Evolutionary conservation across 768 basidiomycete genomes (phyloP), one percentile per base, ranked within the genome.

Genomic region (Lactifluus piperatus): DNA sequence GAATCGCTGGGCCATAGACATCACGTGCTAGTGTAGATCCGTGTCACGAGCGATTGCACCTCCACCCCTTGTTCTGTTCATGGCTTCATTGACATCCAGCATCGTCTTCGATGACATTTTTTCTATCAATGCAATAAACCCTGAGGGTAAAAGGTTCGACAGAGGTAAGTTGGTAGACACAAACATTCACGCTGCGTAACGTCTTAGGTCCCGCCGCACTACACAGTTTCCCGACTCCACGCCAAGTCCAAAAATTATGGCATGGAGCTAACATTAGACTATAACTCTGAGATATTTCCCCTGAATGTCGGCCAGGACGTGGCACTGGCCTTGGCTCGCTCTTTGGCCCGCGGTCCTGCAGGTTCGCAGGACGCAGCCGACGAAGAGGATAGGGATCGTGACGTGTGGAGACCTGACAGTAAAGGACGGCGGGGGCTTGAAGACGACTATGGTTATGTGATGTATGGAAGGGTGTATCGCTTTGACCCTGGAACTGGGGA

Each of bases 401-500:
- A 88, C 68, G 81, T 86, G 18, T 93, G 91, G 91, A 75, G 91
- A 68, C 91, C 91, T 51, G 90, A 91, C 68, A 86, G 85, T 37
- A 93, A 85, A 72, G 91, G 81, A 14, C 80, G 78, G 64, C 79
- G 81, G 69, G 94, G 85, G 11, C 71, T 99, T 27, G 95, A 97
- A 63, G 88, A 93, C 58, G 94, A 98, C 64, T 99, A 93, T 68
- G 94, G 97, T 68, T 99, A 98, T 76, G 95, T 99, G 64, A 97
- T 97, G 94, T 94, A 91, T 71, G 95, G 95, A 32, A 98, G 94
- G 84, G 90, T 97, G 49, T 99, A 99, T 79, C 94, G 94, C 71
- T 97, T 95, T 70, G 95, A 99, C 69, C 86, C 88, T 16, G 87
- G 84, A 60, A 82, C 81, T 14, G 79, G 81, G 34, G 92, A 94